Percentiles rank a stretch among this genome's conserved stretches.
phyloP scores from a whole-genome alignment of 2,329 filamentous ascomycete species.

The Alternaria sp. region DNA sequence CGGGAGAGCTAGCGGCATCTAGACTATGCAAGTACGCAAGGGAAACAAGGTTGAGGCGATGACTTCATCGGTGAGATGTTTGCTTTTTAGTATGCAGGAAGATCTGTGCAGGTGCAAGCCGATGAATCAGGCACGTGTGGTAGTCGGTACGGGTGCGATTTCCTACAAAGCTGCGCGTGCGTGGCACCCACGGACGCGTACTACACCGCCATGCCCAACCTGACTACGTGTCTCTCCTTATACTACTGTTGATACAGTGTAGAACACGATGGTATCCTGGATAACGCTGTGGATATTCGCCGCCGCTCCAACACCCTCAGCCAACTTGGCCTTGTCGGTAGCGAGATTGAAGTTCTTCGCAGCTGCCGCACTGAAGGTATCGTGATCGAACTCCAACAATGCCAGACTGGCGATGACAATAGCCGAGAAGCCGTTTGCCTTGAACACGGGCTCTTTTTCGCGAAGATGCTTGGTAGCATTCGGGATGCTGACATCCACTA shows the following conservation, averaged over 20 bases:
- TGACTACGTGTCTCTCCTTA: neutral
- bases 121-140: neutral
- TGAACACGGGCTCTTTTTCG: conserved; percentile 21
- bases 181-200: neutral
- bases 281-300: conserved; percentile 29
- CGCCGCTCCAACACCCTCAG: conserved; percentile 20
- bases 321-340: conserved; percentile 15
- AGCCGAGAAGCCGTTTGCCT: conserved; percentile 11
- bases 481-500: conserved; percentile 26
- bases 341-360: conserved; percentile 17
- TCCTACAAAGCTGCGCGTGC: neutral
- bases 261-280: conserved; percentile 21
- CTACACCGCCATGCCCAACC: neutral
- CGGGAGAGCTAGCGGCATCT: conserved; percentile 5
- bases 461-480: conserved; percentile 17
- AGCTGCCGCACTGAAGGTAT: conserved; percentile 26
- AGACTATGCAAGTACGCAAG: neutral
- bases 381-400: conserved; percentile 26
- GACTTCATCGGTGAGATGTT: conserved; percentile 7
- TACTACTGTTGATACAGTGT: conserved; percentile 3
- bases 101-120: neutral
- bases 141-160: neutral
- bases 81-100: neutral
- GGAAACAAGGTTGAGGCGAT: conserved; percentile 5
- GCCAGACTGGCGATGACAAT: conserved; percentile 25